A percentile compares a stretch with the other conserved stretches of the same genome.
These are phyloP conservation scores for Acidomyces sp. DNA, from an alignment of 495 filamentous ascomycete genomes.

Conservation along the genomic window DNA sequence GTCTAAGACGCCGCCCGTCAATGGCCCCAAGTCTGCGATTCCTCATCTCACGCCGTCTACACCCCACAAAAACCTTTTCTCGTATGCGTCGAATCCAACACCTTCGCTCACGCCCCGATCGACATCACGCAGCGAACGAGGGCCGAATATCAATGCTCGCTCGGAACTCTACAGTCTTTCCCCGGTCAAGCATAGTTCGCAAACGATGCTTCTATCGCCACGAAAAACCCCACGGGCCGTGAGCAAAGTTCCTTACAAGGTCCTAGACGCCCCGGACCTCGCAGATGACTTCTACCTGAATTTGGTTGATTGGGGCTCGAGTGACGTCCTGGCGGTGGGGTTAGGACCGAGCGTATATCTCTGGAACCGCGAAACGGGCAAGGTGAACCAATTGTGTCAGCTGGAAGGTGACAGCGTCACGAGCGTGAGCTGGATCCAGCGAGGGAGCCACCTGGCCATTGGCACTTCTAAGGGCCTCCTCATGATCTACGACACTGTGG, in stretches of 20 bases:
- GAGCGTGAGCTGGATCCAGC: constrained; percentile 93
- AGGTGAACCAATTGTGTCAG: constrained; percentile 85
- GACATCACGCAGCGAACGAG: constrained; percentile 55
- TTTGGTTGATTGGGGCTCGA: constrained; percentile 94
- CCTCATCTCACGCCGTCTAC: constrained; percentile 76
- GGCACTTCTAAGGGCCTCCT: constrained; percentile 88
- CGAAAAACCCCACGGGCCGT: constrained; percentile 77
- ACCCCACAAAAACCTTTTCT: constrained; percentile 93
- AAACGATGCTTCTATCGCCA: constrained; percentile 81
- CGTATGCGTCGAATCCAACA: constrained; percentile 48
- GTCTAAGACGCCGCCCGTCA: constrained; percentile 68
- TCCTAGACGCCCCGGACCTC: constrained; percentile 87
- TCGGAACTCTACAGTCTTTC: constrained; percentile 91
- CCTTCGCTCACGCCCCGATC: constrained; percentile 65
- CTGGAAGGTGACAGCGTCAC: constrained; percentile 88
- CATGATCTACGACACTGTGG: constrained; percentile 93
- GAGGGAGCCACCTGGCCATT: constrained; percentile 85
- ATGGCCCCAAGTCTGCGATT: constrained; percentile 41
- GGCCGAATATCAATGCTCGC: constrained; percentile 67
- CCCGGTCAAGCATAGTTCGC: constrained; percentile 76
- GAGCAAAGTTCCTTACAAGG: constrained; percentile 93
- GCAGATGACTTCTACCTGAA: constrained; percentile 98
- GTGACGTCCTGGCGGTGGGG: constrained; percentile 83
- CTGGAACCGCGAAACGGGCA: constrained; percentile 83
- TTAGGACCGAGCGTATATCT: constrained; percentile 92